Evolutionary conservation across 208 protist species (phyloP).

Genomic region (Wallacemonas sp.): DNA sequence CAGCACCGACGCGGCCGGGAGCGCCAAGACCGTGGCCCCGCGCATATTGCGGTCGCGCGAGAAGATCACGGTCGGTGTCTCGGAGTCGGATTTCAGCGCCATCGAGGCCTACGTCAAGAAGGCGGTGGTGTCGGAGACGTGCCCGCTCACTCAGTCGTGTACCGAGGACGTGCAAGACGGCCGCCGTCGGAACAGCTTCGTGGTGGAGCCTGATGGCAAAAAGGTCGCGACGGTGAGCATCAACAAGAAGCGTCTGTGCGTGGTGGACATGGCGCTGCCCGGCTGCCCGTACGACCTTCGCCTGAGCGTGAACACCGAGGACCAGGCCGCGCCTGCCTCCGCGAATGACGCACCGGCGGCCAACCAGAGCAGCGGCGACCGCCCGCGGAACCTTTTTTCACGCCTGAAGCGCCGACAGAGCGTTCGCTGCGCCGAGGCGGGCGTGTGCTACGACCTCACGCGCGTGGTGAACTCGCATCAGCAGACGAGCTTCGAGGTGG

Average conservation of each 20-base stretch:
- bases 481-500: constrained; percentile 55
- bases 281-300: constrained; percentile 65
- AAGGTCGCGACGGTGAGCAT: constrained; percentile 26
- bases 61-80: constrained; percentile 11
- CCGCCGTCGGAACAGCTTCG: constrained; percentile 57
- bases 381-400: constrained; percentile 24
- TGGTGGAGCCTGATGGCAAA: constrained; percentile 27
- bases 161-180: constrained; percentile 59
- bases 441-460: constrained; percentile 73
- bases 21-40: background rate
- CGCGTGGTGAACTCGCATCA: constrained; percentile 23
- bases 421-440: constrained; percentile 27
- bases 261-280: constrained; percentile 67
- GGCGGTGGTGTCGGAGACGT: background rate
- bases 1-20: background rate
- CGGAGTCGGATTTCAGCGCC: constrained; percentile 5
- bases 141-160: background rate
- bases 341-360: constrained; percentile 15
- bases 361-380: background rate
- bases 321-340: background rate
- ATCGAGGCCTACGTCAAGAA: constrained; percentile 10
- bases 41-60: constrained; percentile 11
- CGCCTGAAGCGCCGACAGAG: constrained; percentile 61
- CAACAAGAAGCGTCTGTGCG: constrained; percentile 55
- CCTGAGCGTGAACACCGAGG: constrained; percentile 57